Evolutionary conservation across 225 moss, liverwort and hornwort species (phyloP).

Genomic region (Pseudoscleropodium purum): DNA sequence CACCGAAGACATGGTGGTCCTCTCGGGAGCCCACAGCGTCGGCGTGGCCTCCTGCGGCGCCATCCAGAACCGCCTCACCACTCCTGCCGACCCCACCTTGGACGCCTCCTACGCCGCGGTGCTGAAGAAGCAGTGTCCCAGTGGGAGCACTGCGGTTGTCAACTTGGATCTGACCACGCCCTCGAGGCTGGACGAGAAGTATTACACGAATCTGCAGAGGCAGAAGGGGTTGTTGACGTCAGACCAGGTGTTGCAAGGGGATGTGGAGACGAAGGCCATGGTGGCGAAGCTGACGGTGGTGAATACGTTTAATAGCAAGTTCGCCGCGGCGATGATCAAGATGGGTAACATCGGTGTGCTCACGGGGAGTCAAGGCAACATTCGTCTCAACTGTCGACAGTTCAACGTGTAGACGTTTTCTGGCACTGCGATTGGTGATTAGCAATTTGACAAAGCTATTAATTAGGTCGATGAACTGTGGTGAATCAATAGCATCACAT

Average conservation of each 20-base stretch:
- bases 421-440: too few relatives aligned
- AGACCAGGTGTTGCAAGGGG: conserved; percentile 17
- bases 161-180: conserved; percentile 36
- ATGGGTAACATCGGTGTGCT: conserved; percentile 38
- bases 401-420: neutral
- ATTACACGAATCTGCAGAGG: conserved; percentile 25
- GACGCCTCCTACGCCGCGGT: neutral
- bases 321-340: conserved; percentile 7
- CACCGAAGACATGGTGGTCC: conserved; percentile 26
- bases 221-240: conserved; percentile 18
- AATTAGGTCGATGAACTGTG: neutral
- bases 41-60: conserved; percentile 12
- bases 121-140: conserved; percentile 8
- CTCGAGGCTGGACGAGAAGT: conserved; percentile 10
- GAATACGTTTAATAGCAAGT: neutral
- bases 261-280: neutral
- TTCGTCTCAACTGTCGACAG: neutral
- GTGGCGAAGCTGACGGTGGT: neutral
- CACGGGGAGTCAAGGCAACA: conserved; percentile 13
- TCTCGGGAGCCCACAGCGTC: conserved; percentile 42
- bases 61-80: conserved; percentile 19
- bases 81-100: neutral
- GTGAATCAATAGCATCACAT: neutral
- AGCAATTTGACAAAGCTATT: neutral
- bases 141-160: neutral